phyloP scores from a whole-genome alignment of 331 rosid species.

The Phaseolus coccineus region DNA sequence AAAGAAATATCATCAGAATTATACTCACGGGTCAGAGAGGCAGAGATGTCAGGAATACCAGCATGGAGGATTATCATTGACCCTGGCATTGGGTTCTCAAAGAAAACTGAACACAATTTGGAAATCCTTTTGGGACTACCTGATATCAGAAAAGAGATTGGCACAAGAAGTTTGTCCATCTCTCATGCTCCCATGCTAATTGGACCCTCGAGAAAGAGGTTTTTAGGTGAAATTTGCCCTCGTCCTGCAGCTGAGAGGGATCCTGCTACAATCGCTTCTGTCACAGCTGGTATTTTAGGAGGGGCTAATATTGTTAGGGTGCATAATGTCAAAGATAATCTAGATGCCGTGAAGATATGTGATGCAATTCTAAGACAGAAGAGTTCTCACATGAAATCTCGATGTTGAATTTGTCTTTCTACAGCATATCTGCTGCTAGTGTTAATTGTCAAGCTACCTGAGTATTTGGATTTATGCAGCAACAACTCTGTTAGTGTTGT shows the following conservation, averaged over 20 bases:
- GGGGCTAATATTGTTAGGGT: constrained; percentile 92
- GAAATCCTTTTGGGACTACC: constrained; percentile 68
- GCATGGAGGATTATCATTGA: constrained; percentile 90
- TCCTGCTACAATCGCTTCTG: constrained; percentile 79
- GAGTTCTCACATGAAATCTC: constrained; percentile 41
- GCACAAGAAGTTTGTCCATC: constrained; percentile 64
- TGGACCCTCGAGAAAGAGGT: constrained; percentile 90
- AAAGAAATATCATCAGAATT: constrained; percentile 75
- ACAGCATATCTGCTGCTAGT: neutral
- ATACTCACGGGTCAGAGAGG: constrained; percentile 60
- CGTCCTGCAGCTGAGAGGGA: constrained; percentile 72
- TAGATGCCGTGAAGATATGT: constrained; percentile 82
- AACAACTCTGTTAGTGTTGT: too few species aligned
- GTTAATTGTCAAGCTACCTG: neutral
- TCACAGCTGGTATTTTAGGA: constrained; percentile 66
- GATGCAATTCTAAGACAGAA: constrained; percentile 69
- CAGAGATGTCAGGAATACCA: constrained; percentile 80
- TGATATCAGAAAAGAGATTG: constrained; percentile 67
- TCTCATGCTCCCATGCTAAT: constrained; percentile 84
- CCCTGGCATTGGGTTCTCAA: constrained; percentile 92
- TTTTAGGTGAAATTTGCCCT: constrained; percentile 76
- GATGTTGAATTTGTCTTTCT: constrained; percentile 33
- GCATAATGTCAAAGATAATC: constrained; percentile 80
- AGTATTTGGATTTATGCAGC: neutral
- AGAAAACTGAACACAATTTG: constrained; percentile 73